Evolutionary conservation across 805 yeast species (phyloP), one percentile per base, ranked within the genome.

Genomic region (Hanseniaspora clermontiae): DNA sequence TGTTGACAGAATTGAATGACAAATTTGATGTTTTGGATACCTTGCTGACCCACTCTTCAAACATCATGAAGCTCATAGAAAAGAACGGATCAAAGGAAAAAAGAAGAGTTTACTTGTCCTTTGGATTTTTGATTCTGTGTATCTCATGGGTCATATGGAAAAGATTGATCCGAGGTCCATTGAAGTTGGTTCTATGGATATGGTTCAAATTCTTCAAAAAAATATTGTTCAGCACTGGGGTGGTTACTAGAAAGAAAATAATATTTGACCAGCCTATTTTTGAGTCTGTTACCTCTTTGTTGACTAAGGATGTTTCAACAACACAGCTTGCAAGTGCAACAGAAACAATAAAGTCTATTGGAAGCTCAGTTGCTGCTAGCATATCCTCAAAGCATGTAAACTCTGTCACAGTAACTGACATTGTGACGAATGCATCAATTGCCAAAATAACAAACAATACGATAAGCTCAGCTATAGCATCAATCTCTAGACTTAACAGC

Each of bases 121-220:
- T 69, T 1, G 65, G 64, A 2, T 68, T 69, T 43, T 58, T 69
- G 38, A 50, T 51, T 11, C 20, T 60, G 11, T 68, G 70, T 54
- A 60, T 68, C 2, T 52, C 64, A 0, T 69, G 70, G 71, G 68
- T 69, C 3, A 53, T 69, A 5, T 69, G 71, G 71, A 60, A 70
- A 38, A 65, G 72, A 47, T 60, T 69, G 5, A 64, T 69, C 57
- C 67, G 63, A 52, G 51, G 64, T 19, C 72, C 72, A 1, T 60
- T 64, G 7, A 68, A 65, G 51, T 47, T 69, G 17, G 52, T 57
- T 2, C 38, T 69, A 10, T 69, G 71, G 71, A 27, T 68, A 12
- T 50, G 63, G 48, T 69, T 69, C 61, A 63, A 63, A 32, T 66
- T 68, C 48, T 68, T 75, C 60, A 78, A 75, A 60, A 66, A 64